A percentile compares a stretch with the other conserved stretches of the same genome.
phyloP scores from a whole-genome alignment of 192 early-diverging fungal genomes.

The Coemansia guatemalensis region DNA sequence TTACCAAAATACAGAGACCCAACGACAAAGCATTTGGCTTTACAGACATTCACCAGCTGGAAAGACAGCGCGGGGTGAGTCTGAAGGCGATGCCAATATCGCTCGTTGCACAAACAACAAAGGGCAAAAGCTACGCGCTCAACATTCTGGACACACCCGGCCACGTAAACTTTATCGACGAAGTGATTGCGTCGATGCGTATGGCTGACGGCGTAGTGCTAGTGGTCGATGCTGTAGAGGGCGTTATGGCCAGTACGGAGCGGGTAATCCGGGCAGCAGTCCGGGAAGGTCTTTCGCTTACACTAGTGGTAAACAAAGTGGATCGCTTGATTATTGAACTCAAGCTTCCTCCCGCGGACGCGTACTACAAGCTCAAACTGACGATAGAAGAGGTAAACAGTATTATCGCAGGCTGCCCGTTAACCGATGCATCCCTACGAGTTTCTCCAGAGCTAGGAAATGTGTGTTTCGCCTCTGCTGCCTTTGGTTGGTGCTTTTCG shows the following conservation, averaged over 20 bases:
- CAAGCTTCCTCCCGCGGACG: constrained; percentile 93
- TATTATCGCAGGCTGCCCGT: constrained; percentile 57
- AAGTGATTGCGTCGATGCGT: constrained; percentile 81
- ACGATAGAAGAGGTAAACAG: constrained; percentile 96
- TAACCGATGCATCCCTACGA: constrained; percentile 37
- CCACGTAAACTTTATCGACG: constrained; percentile 94
- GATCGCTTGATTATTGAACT: constrained; percentile 97
- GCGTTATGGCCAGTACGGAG: constrained; percentile 94
- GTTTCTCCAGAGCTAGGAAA: constrained; percentile 94
- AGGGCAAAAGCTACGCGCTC: constrained; percentile 84
- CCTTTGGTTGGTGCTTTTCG: constrained; percentile 93
- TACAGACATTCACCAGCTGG: constrained; percentile 91
- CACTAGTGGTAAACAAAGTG: constrained; percentile 95
- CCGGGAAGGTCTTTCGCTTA: constrained; percentile 73
- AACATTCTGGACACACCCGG: constrained; percentile 95
- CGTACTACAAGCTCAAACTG: constrained; percentile 94
- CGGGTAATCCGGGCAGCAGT: constrained; percentile 81
- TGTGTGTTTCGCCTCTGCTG: constrained; percentile 89
- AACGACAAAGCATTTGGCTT: constrained; percentile 36
- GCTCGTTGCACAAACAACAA: constrained; percentile 83
- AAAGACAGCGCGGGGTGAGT: constrained; percentile 83
- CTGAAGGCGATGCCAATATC: constrained; percentile 95
- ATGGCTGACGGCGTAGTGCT: constrained; percentile 89
- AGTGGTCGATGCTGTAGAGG: constrained; percentile 95
- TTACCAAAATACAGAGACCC: constrained; percentile 30